Evolutionary conservation across 805 yeast species (phyloP).

Genomic region (Hanseniaspora meyeri): DNA sequence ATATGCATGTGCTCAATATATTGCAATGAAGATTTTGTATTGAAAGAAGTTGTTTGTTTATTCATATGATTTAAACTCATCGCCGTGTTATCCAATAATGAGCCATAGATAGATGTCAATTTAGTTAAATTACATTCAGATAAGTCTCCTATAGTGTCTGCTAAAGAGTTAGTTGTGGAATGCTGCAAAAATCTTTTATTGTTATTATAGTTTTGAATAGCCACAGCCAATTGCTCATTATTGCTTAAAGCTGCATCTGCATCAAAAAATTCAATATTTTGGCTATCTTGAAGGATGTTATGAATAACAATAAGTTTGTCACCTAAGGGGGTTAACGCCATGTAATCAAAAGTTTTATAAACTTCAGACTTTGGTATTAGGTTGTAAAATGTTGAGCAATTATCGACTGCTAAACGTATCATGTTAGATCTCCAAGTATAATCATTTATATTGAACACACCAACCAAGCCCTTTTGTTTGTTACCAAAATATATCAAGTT

Average conservation of each 20-base stretch:
- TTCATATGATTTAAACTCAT: neutral
- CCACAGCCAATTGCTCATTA: neutral
- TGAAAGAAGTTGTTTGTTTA: neutral
- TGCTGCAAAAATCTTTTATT: conserved; percentile 3
- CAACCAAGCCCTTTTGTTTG: neutral
- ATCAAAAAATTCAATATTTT: neutral
- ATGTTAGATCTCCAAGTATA: neutral
- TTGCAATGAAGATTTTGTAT: neutral
- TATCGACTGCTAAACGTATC: neutral
- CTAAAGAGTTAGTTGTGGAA: neutral
- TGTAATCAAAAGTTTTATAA: neutral
- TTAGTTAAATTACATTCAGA: neutral
- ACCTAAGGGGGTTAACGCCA: conserved; percentile 7
- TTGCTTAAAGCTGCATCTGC: neutral
- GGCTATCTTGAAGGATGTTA: neutral
- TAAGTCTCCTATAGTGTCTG: neutral
- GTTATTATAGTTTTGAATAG: neutral
- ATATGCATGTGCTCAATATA: neutral
- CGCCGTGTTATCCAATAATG: neutral
- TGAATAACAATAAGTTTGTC: neutral
- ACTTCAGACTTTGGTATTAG: neutral
- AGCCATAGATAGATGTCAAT: neutral
- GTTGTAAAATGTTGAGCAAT: neutral
- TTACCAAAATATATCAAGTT: conserved; percentile 1
- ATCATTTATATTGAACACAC: neutral